Conservation (phyloP, 768 basidiomycete genomes). For the Panellus pusillus region DNA sequence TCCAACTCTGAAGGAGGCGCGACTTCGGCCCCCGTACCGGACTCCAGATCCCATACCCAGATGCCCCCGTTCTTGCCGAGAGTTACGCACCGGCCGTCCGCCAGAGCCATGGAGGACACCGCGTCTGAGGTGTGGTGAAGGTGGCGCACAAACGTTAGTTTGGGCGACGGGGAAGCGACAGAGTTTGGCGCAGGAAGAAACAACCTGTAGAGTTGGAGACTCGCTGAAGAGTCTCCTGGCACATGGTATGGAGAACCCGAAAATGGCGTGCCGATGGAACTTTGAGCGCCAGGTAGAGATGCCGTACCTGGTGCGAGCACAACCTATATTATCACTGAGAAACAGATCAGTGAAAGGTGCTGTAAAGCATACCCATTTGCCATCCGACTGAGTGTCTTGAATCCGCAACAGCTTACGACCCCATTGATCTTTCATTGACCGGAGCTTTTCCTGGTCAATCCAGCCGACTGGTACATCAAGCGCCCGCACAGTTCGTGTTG, state of each 20-base stretch:
- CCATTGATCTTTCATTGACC: constrained; percentile 72
- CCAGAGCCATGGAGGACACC: constrained; percentile 65
- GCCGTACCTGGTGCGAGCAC: constrained; percentile 65
- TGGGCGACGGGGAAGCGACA: constrained; percentile 53
- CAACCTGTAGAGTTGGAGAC: constrained; percentile 75
- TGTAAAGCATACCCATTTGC: constrained; percentile 70
- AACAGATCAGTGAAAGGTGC: constrained; percentile 53
- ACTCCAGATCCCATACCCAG: constrained; percentile 88
- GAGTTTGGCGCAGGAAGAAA: constrained; percentile 55
- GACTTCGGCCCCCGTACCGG: constrained; percentile 47
- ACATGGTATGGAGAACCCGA: constrained; percentile 17
- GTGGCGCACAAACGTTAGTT: constrained; percentile 69
- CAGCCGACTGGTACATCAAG: constrained; percentile 72
- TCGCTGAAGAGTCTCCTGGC: constrained; percentile 43
- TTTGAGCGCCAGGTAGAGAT: constrained; percentile 20
- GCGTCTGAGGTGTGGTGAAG: constrained; percentile 70
- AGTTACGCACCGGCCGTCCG: constrained; percentile 83
- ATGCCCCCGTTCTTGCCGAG: constrained; percentile 69
- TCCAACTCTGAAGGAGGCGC: constrained; percentile 25
- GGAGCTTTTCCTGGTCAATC: constrained; percentile 66
- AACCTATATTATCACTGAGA: constrained; percentile 83
- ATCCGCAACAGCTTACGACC: constrained; percentile 69
- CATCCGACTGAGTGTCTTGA: constrained; percentile 78
- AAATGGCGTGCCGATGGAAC: constrained; percentile 26
- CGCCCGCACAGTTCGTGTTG: constrained; percentile 65